Evolutionary conservation across 1,284 basidiomycete species (phyloP).

Genomic region (Exobasidium cylindrosporum): DNA sequence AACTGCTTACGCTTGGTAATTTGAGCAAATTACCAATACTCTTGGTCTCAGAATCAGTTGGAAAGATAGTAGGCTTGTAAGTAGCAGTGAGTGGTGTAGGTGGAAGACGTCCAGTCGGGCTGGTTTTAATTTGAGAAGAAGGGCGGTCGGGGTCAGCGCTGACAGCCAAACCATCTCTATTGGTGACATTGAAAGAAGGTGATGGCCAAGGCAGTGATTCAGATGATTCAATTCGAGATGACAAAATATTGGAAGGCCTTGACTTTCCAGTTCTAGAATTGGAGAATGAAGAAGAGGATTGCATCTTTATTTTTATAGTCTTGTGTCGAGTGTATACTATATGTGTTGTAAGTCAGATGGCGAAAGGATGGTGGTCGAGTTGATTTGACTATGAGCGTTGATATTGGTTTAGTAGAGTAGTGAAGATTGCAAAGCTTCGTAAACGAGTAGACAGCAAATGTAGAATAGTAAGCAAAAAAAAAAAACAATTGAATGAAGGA

Average conservation of each 20-base stretch:
- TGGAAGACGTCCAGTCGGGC: slow-evolving; percentile 10
- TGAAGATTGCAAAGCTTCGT: too few relatives aligned
- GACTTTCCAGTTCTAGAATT: slow-evolving; percentile 8
- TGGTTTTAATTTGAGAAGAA: slow-evolving; percentile 5
- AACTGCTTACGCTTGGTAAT: neutral
- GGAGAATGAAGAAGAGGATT: slow-evolving; percentile 13
- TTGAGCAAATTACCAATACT: neutral
- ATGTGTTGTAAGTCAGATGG: too few relatives aligned
- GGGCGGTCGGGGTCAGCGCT: slow-evolving; percentile 12
- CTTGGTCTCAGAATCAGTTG: neutral
- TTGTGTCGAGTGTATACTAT: too few relatives aligned
- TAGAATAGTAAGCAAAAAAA: too few relatives aligned
- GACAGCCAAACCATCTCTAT: neutral
- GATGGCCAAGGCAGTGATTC: slow-evolving; percentile 17
- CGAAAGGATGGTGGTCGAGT: too few relatives aligned
- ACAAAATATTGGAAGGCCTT: slow-evolving; percentile 12
- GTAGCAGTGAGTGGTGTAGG: slow-evolving; percentile 13
- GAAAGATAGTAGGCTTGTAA: neutral
- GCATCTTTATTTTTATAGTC: slow-evolving; percentile 11
- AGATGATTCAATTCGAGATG: neutral
- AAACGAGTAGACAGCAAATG: too few relatives aligned
- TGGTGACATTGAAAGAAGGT: slow-evolving; percentile 12
- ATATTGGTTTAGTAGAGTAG: too few relatives aligned
- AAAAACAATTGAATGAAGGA: too few relatives aligned
- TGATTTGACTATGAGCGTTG: too few relatives aligned